A percentile compares a stretch with the other conserved stretches of the same genome.
Conservation (phyloP, 371 early-diverging fungal genomes). For the Haplosporangium sp. region DNA sequence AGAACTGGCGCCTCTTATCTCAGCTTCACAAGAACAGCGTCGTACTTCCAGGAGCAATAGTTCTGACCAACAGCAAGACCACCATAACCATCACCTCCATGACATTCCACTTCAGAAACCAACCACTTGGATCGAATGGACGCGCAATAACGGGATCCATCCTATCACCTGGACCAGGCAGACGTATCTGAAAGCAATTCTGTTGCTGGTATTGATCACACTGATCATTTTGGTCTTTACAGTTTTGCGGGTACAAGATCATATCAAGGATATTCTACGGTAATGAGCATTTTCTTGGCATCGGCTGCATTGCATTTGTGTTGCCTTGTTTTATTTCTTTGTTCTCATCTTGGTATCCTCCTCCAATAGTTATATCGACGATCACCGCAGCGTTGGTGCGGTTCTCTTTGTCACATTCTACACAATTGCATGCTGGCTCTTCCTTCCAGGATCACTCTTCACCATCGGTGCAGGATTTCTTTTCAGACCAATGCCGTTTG, state of each 20-base stretch:
- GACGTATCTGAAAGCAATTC: constrained; percentile 23
- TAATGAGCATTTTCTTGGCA: background rate
- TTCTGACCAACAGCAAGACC: background rate
- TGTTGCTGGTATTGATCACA: constrained; percentile 16
- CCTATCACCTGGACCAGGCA: constrained; percentile 41
- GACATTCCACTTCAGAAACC: background rate
- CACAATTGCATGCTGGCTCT: constrained; percentile 49
- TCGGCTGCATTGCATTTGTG: background rate
- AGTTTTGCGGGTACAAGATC: constrained; percentile 54
- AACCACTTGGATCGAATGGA: constrained; percentile 29
- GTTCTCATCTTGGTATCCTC: background rate
- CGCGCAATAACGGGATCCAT: constrained; percentile 33
- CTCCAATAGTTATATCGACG: constrained; percentile 40
- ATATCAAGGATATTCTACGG: constrained; percentile 53
- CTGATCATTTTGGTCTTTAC: constrained; percentile 36
- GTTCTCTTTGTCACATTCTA: constrained; percentile 49
- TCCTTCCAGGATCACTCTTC: constrained; percentile 56
- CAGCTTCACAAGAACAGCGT: no score
- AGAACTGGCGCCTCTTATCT: constrained; percentile 12
- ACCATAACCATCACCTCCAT: background rate
- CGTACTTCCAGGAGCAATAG: no score
- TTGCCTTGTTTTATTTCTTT: background rate
- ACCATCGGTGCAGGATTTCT: constrained; percentile 57
- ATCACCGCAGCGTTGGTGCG: constrained; percentile 44
- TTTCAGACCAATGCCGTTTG: constrained; percentile 55